Percentiles rank a stretch among this genome's conserved stretches.
Conservation (phyloP, 192 early-diverging fungal species). For the Dispira parvispora region DNA sequence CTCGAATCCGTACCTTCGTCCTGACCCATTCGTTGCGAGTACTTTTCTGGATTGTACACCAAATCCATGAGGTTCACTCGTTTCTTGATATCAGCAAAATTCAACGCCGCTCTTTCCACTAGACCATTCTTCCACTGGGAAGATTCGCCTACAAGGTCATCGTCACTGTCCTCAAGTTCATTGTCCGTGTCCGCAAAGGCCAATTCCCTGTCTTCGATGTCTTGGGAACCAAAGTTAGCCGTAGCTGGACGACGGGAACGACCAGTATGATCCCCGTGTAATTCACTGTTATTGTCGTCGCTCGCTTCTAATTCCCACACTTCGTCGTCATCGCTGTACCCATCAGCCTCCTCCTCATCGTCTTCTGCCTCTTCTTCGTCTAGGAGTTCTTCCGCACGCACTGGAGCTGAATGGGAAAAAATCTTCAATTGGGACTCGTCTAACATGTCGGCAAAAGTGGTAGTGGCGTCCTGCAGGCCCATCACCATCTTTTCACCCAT, state of each 20-base stretch:
- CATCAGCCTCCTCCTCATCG: constrained; percentile 26
- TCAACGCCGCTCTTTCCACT: constrained; percentile 37
- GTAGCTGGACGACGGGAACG: constrained; percentile 17
- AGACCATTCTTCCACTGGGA: constrained; percentile 55
- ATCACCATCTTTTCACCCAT: constrained; percentile 86
- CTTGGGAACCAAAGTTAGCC: background rate
- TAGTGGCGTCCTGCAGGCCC: constrained; percentile 73
- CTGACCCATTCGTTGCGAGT: constrained; percentile 20
- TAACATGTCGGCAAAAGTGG: constrained; percentile 16
- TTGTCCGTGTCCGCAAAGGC: constrained; percentile 21
- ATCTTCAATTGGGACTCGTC: constrained; percentile 22
- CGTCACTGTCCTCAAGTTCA: constrained; percentile 16
- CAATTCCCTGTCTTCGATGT: constrained; percentile 16
- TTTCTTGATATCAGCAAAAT: constrained; percentile 22
- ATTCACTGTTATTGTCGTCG: constrained; percentile 15
- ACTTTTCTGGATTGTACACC: constrained; percentile 59
- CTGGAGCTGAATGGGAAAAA: constrained; percentile 23
- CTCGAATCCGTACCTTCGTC: constrained; percentile 20
- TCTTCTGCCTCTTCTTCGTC: constrained; percentile 26
- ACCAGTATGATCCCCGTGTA: constrained; percentile 19
- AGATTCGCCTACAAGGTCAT: constrained; percentile 25
- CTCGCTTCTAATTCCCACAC: constrained; percentile 25
- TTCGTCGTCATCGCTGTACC: constrained; percentile 22
- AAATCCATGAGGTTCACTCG: constrained; percentile 78
- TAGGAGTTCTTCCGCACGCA: constrained; percentile 25